Percentiles rank a stretch among this genome's conserved stretches.
Evolutionary conservation across 78 protist genomes (phyloP).

Genomic region (slime mould (Dictyostelium discoideum)): DNA sequence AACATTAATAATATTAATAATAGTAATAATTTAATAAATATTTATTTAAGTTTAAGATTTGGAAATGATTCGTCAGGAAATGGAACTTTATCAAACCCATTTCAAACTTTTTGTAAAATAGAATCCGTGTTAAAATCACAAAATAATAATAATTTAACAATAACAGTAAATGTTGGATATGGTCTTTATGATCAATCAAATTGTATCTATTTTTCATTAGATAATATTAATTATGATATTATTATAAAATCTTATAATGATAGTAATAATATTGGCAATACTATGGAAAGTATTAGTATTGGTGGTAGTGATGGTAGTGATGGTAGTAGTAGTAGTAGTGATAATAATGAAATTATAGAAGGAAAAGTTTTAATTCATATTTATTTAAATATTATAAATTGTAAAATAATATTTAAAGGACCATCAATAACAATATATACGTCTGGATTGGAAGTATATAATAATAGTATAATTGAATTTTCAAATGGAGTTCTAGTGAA

Average conservation of each 20-base stretch:
- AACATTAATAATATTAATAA: no score
- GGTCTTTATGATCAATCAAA: neutral
- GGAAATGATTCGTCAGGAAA: neutral
- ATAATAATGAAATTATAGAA: neutral
- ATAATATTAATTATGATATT: neutral
- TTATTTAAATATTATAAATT: no score
- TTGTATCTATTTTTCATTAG: neutral
- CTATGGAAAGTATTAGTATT: no score
- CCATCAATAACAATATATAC: neutral
- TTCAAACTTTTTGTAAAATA: neutral
- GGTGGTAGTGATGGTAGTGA: no score
- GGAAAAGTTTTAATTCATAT: neutral
- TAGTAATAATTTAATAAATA: no score
- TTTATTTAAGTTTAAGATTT: neutral
- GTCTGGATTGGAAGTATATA: neutral
- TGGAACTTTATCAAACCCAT: neutral
- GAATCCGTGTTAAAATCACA: neutral
- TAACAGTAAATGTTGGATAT: neutral
- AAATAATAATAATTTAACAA: no score
- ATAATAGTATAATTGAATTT: neutral
- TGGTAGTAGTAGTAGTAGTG: neutral
- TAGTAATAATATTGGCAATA: no score
- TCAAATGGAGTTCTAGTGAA: neutral
- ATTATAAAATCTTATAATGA: neutral
- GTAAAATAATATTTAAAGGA: neutral